Percentiles rank a stretch among this genome's conserved stretches.
Conservation (phyloP, 202 grass and related monocot species). For the Saccharum hybrid region DNA sequence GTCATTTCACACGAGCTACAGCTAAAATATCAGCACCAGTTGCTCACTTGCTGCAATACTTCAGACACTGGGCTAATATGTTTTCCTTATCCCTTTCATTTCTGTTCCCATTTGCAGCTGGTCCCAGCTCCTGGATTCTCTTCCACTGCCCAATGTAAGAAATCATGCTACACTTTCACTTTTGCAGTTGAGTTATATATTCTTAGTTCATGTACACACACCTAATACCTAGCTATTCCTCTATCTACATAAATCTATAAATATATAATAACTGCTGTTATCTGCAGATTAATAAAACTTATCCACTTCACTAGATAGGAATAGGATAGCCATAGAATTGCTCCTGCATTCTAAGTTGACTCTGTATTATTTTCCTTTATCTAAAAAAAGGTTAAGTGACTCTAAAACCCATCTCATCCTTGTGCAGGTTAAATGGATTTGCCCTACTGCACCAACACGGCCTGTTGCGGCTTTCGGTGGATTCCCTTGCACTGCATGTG, state of each 20-base stretch:
- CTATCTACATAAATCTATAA: background rate
- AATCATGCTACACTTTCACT: conserved; percentile 29
- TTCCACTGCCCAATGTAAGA: conserved; percentile 94
- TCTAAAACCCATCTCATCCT: conserved; percentile 31
- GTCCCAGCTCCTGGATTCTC: conserved; percentile 86
- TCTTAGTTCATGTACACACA: conserved; percentile 15
- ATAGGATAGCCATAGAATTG: conserved; percentile 34
- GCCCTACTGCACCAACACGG: conserved; percentile 85
- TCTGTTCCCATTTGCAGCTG: conserved; percentile 67
- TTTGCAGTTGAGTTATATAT: conserved; percentile 39
- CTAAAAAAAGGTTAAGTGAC: background rate
- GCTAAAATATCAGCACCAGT: conserved; percentile 44
- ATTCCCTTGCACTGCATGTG: conserved; percentile 96
- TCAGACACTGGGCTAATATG: conserved; percentile 26
- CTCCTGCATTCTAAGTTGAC: conserved; percentile 24
- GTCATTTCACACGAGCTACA: conserved; percentile 22
- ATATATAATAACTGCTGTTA: conserved; percentile 31
- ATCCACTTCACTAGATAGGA: conserved; percentile 38
- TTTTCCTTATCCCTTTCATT: conserved; percentile 19
- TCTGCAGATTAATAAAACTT: conserved; percentile 48
- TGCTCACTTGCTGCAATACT: conserved; percentile 23
- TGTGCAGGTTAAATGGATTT: conserved; percentile 98
- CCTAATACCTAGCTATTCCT: conserved; percentile 37
- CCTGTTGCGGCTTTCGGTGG: conserved; percentile 85
- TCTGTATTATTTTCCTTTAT: background rate